Conservation (phyloP, 2,329 filamentous ascomycete species). For the Hymenoscyphus occultus region DNA sequence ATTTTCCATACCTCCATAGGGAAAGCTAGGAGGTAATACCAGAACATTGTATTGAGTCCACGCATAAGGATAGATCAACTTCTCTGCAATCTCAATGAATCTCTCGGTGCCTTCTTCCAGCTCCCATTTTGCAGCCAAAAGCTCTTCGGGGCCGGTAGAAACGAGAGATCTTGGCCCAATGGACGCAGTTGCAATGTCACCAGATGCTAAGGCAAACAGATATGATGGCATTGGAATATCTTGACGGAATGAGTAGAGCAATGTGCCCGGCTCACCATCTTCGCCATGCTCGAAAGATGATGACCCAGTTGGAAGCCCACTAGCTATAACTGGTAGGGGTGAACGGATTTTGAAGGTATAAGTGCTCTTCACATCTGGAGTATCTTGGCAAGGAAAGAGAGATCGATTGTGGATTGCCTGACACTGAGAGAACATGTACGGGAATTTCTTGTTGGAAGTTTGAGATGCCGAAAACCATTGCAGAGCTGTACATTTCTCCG, state of each 20-base stretch:
- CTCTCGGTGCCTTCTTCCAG: conserved; percentile 87
- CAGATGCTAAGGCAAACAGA: conserved; percentile 85
- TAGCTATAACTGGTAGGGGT: conserved; percentile 85
- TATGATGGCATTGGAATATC: conserved; percentile 91
- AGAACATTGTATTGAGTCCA: conserved; percentile 97
- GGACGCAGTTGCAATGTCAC: conserved; percentile 79
- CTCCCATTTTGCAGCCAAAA: conserved; percentile 84
- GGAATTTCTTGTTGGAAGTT: conserved; percentile 92
- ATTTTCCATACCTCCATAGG: conserved; percentile 89
- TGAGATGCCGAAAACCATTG: conserved; percentile 95
- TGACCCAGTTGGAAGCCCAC: conserved; percentile 63
- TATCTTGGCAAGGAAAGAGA: conserved; percentile 95
- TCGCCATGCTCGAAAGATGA: conserved; percentile 50
- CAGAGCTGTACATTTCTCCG: conserved; percentile 82
- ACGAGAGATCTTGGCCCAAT: conserved; percentile 85
- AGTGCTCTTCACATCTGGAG: conserved; percentile 95
- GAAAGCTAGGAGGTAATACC: conserved; percentile 85
- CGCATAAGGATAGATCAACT: conserved; percentile 77
- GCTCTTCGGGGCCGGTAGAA: conserved; percentile 82
- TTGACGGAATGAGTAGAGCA: conserved; percentile 83
- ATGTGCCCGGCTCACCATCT: conserved; percentile 49
- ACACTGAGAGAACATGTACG: conserved; percentile 98
- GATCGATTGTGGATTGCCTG: conserved; percentile 95
- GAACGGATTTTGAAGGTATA: conserved; percentile 87
- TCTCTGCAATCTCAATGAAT: conserved; percentile 84